These are phyloP conservation scores for Botrytis pseudocinerea DNA, from an alignment of 2,329 filamentous ascomycete species.

Conservation along the genomic window DNA sequence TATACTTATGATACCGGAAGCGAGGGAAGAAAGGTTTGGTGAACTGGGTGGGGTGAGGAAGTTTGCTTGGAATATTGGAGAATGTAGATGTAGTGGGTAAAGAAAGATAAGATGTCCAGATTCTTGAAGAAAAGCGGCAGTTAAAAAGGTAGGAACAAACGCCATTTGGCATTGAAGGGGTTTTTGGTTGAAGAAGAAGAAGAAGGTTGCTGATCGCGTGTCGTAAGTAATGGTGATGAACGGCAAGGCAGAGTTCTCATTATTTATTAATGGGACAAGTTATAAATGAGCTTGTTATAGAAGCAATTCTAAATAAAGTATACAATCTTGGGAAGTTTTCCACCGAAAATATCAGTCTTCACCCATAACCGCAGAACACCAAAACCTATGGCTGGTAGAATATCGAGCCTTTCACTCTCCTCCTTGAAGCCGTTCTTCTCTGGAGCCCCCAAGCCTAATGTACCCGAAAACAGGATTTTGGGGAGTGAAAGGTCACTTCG, in stretches of 20 bases:
- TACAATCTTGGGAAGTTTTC: neutral
- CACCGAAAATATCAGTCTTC: neutral
- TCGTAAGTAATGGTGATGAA: neutral
- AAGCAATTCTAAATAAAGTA: neutral
- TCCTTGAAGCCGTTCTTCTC: neutral
- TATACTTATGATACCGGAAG: neutral
- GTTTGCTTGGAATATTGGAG: accelerated
- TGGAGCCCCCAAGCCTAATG: neutral
- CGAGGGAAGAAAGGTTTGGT: accelerated
- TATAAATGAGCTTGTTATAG: neutral
- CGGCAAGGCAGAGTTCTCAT: no score
- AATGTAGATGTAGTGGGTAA: neutral
- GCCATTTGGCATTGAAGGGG: no score
- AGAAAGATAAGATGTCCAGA: no score
- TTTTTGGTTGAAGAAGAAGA: neutral
- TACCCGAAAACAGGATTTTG: no score
- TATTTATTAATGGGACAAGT: no score
- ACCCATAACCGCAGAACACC: neutral
- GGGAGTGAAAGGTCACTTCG: neutral
- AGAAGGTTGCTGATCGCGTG: neutral
- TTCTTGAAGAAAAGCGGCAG: no score
- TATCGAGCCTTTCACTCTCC: neutral
- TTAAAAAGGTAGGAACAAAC: no score
- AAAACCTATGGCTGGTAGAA: neutral
- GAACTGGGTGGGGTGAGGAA: neutral